phyloP scores from a whole-genome alignment of 169 alveolate genomes.

The Plasmodium vivax region DNA sequence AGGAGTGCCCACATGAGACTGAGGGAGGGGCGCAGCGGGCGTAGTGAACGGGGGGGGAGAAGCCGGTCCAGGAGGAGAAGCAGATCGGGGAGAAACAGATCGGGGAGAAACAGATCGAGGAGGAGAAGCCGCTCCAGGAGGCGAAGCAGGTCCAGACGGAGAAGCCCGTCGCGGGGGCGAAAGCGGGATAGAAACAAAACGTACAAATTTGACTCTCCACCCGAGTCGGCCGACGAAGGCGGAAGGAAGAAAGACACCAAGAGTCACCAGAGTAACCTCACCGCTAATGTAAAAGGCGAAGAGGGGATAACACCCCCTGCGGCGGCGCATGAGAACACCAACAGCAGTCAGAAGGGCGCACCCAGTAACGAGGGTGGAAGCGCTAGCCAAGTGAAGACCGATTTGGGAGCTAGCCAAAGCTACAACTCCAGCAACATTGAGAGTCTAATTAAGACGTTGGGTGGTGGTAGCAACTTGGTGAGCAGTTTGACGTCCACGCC shows the following conservation, averaged over 20 bases:
- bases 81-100: neutral
- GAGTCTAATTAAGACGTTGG: slow-evolving; percentile 25
- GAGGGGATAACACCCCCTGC: neutral
- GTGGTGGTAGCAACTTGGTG: neutral
- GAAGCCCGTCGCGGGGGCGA: neutral
- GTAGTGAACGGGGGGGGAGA: neutral
- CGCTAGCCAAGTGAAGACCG: neutral
- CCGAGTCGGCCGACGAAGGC: slow-evolving; percentile 12
- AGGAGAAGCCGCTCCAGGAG: neutral
- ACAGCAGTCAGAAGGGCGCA: neutral
- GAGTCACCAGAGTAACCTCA: neutral
- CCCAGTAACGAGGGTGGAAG: neutral
- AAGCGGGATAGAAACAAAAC: slow-evolving; percentile 1
- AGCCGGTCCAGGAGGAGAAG: neutral
- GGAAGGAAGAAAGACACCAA: neutral
- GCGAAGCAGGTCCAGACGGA: neutral
- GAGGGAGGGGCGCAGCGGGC: neutral
- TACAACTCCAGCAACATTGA: slow-evolving; percentile 18
- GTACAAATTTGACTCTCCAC: slow-evolving; percentile 69
- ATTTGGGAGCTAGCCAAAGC: neutral
- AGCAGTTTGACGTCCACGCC: neutral
- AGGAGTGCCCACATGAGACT: neutral
- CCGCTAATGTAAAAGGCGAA: neutral
- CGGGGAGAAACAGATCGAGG: neutral
- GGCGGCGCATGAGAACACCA: neutral